These are phyloP conservation scores for Mrakia hoshinonis DNA, from an alignment of 768 basidiomycete genomes.

Conservation along the genomic window DNA sequence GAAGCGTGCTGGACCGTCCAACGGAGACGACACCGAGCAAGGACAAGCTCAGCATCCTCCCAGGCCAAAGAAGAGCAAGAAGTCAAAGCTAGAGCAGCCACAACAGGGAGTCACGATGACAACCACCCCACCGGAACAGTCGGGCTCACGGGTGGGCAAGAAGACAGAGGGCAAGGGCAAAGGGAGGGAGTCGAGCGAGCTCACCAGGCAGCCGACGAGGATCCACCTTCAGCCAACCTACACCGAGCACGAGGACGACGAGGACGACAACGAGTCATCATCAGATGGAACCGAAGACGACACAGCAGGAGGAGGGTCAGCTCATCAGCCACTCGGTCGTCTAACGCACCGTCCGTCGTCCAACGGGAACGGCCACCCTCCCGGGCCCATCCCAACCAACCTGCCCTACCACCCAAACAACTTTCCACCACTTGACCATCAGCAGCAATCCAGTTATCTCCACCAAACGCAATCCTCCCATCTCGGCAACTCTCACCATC, in stretches of 20 bases:
- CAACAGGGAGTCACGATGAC: no score
- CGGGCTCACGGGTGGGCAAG: neutral
- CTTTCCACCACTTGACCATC: no score
- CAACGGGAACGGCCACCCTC: neutral
- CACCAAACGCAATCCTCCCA: no score
- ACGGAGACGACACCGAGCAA: neutral
- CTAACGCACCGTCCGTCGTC: neutral
- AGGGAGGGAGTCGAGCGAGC: neutral
- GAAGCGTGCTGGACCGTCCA: constrained; percentile 7
- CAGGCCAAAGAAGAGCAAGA: neutral
- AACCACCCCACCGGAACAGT: no score
- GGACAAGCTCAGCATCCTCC: neutral
- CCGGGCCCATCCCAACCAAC: no score
- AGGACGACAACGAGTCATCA: neutral
- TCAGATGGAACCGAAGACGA: neutral
- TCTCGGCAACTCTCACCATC: no score
- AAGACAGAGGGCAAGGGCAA: neutral
- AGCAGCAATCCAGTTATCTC: no score
- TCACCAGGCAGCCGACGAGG: neutral
- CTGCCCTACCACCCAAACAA: no score
- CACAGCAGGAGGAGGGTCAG: neutral
- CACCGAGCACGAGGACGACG: neutral
- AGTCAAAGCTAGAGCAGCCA: no score
- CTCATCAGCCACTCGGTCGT: neutral
- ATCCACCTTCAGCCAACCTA: neutral